These are phyloP conservation scores for Entonaema liquescens DNA, from an alignment of 495 filamentous ascomycete species.

Conservation along the genomic window DNA sequence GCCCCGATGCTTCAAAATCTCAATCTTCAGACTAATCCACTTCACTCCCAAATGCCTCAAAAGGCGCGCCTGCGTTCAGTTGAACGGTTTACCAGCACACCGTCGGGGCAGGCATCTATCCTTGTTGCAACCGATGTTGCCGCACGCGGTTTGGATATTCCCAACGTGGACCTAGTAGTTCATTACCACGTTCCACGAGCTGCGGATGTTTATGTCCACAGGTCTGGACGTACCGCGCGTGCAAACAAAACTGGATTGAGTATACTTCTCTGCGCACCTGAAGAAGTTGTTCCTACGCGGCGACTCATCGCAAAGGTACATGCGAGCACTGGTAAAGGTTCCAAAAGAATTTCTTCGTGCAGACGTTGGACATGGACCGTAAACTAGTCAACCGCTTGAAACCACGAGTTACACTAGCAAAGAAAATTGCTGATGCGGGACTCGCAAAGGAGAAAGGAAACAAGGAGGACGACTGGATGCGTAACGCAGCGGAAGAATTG, in stretches of 20 bases:
- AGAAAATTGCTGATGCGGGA: conserved; percentile 81
- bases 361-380: conserved; percentile 83
- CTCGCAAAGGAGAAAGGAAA: conserved; percentile 87
- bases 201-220: conserved; percentile 93
- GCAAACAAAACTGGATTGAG: conserved; percentile 78
- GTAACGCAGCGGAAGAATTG: conserved; percentile 86
- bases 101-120: conserved; percentile 65
- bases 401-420: conserved; percentile 75
- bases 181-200: conserved; percentile 95
- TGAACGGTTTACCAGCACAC: conserved; percentile 81
- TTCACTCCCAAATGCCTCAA: conserved; percentile 95
- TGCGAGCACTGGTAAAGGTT: conserved; percentile 51
- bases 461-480: conserved; percentile 85
- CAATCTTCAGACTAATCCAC: conserved; percentile 74
- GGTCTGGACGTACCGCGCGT: conserved; percentile 93
- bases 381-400: conserved; percentile 78
- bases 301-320: conserved; percentile 90
- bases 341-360: conserved; percentile 65
- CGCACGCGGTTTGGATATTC: conserved; percentile 95
- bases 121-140: conserved; percentile 96
- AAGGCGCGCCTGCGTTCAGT: conserved; percentile 94
- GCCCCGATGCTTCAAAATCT: conserved; percentile 86
- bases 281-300: conserved; percentile 85
- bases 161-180: conserved; percentile 82
- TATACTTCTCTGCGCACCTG: conserved; percentile 87